Percentiles rank a stretch among this genome's conserved stretches.
Conservation (phyloP, 768 basidiomycete species). For the Phanerochaete carnosa region DNA sequence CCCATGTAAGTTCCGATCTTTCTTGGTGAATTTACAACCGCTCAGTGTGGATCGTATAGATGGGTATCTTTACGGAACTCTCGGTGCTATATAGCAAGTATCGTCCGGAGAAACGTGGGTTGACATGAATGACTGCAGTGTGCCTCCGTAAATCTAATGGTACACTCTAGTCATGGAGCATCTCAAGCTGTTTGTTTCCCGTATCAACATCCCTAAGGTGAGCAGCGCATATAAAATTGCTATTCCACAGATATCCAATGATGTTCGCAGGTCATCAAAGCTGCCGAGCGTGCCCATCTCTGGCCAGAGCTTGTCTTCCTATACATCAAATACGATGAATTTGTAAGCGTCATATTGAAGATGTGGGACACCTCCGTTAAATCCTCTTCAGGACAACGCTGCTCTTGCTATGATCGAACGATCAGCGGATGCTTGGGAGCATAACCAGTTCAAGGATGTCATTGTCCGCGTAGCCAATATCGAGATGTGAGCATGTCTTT, state of each 20-base stretch:
- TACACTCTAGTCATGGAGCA: conserved; percentile 89
- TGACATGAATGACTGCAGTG: not conserved
- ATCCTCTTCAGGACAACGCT: conserved; percentile 74
- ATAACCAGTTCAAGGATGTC: conserved; percentile 99
- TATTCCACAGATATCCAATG: not conserved
- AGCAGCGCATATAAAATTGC: not conserved
- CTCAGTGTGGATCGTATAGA: conserved; percentile 33
- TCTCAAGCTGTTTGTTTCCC: conserved; percentile 90
- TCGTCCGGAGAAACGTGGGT: conserved; percentile 84
- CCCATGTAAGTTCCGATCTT: conserved; percentile 55
- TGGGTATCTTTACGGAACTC: conserved; percentile 98
- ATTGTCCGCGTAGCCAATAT: conserved; percentile 95
- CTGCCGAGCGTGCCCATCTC: conserved; percentile 92
- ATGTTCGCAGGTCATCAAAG: conserved; percentile 73
- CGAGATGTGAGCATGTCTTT: conserved; percentile 68
- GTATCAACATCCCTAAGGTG: conserved; percentile 97
- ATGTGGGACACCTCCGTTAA: conserved; percentile 1
- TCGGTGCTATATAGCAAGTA: conserved; percentile 94
- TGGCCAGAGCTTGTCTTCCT: conserved; percentile 99
- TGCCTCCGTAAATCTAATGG: not conserved
- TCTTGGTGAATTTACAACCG: not conserved
- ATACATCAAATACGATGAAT: conserved; percentile 98
- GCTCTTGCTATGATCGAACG: conserved; percentile 99
- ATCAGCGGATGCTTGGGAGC: conserved; percentile 98
- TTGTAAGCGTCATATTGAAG: conserved; percentile 42